Conservation (phyloP, 805 yeast species). For the Barnettozyma siamensis region DNA sequence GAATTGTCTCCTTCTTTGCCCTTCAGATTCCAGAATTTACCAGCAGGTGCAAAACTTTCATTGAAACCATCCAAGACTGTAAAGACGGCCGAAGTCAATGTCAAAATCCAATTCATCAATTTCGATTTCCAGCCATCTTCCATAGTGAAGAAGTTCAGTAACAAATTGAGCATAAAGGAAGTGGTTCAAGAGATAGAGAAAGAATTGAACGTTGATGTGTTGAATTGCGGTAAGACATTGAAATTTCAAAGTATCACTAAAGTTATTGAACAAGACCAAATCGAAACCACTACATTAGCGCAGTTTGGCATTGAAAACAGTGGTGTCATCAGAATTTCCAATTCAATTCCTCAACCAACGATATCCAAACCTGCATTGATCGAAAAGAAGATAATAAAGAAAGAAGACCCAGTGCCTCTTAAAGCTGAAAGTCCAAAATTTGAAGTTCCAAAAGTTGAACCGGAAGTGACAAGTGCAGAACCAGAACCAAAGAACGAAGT, state of each 20-base stretch:
- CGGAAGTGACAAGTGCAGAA: not conserved
- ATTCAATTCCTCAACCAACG: constrained; percentile 3
- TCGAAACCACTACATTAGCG: constrained; percentile 8
- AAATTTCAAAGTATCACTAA: constrained; percentile 20
- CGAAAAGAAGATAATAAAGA: not conserved
- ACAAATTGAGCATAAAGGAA: constrained; percentile 11
- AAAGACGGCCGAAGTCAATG: constrained; percentile 18
- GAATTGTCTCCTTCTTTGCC: constrained; percentile 36
- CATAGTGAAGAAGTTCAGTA: constrained; percentile 21
- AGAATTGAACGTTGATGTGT: constrained; percentile 12
- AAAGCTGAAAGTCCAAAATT: too few relatives aligned
- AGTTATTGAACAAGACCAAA: constrained; percentile 11
- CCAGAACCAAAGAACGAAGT: not conserved
- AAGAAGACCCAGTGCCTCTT: not conserved
- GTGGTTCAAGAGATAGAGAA: constrained; percentile 17
- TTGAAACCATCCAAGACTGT: constrained; percentile 15
- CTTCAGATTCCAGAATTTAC: constrained; percentile 36
- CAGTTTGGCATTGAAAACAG: constrained; percentile 22
- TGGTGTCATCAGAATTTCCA: constrained; percentile 22
- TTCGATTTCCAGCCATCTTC: constrained; percentile 20
- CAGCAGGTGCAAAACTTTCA: constrained; percentile 39
- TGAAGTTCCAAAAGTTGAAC: not conserved
- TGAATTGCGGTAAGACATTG: constrained; percentile 13
- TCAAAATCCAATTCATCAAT: constrained; percentile 28
- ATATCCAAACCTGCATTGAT: not conserved